These are phyloP conservation scores for Gaeumannomyces tritici DNA, from an alignment of 2,329 filamentous ascomycete genomes.

Conservation along the genomic window DNA sequence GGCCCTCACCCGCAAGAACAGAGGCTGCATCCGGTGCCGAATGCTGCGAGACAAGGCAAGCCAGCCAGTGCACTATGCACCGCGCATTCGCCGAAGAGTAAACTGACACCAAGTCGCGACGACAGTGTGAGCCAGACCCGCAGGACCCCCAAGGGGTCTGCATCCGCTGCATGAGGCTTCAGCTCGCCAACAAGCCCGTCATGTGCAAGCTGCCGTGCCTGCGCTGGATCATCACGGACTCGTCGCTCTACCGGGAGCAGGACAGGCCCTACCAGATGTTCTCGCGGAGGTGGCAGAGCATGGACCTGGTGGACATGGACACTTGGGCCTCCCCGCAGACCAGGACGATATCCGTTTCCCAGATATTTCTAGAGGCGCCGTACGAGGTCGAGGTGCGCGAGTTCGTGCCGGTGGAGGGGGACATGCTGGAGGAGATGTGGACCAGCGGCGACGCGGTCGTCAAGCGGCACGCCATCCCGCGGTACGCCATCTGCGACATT, in stretches of 20 bases:
- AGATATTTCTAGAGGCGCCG: constrained; percentile 9
- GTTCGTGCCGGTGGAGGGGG: constrained; percentile 15
- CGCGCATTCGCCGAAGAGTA: background rate
- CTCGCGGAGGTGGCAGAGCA: constrained; percentile 14
- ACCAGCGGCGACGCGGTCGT: constrained; percentile 6
- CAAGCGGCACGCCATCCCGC: background rate
- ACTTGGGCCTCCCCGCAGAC: constrained; percentile 13
- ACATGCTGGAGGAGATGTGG: constrained; percentile 11
- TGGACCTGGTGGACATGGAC: constrained; percentile 16
- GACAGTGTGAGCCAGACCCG: background rate
- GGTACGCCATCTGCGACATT: background rate
- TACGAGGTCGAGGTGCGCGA: constrained; percentile 14
- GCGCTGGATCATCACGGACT: constrained; percentile 13
- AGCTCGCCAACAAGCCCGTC: background rate
- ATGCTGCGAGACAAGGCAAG: background rate
- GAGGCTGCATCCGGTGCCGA: background rate
- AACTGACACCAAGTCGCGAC: background rate
- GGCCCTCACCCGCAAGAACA: background rate
- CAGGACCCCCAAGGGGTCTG: background rate
- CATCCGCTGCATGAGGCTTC: background rate
- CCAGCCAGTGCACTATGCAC: too few relatives aligned
- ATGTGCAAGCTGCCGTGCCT: constrained; percentile 16
- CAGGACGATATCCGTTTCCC: constrained; percentile 12
- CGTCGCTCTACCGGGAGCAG: constrained; percentile 13
- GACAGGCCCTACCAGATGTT: constrained; percentile 10